Conservation (phyloP, 441 rosid species). For the Adansonia gregorii region DNA sequence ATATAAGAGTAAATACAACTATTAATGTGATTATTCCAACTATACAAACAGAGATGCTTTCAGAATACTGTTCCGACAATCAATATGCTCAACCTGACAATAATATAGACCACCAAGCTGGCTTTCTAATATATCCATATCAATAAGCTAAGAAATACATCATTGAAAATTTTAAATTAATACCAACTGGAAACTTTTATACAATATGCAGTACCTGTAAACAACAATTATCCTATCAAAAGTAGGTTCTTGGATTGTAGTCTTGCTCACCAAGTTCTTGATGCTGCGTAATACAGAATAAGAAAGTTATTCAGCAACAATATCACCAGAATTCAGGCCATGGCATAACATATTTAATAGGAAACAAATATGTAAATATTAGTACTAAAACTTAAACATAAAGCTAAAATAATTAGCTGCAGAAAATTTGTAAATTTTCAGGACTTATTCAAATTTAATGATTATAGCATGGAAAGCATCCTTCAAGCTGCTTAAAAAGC, state of each 20-base stretch:
- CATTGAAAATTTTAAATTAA: not conserved
- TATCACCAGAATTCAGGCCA: slow-evolving; percentile 1
- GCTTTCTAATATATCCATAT: slow-evolving; percentile 2
- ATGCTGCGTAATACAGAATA: slow-evolving; percentile 49
- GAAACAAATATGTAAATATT: not conserved
- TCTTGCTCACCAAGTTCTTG: slow-evolving; percentile 65
- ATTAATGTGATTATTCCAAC: too few relatives aligned
- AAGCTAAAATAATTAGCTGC: not conserved
- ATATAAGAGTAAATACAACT: not conserved
- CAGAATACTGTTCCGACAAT: slow-evolving; percentile 17
- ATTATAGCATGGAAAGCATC: slow-evolving; percentile 22
- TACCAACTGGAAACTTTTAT: not conserved
- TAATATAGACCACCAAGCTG: slow-evolving; percentile 7
- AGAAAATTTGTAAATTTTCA: not conserved
- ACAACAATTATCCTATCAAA: slow-evolving; percentile 94
- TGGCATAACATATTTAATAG: not conserved
- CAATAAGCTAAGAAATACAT: not conserved
- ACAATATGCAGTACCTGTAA: slow-evolving; percentile 60
- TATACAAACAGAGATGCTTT: not conserved
- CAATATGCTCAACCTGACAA: slow-evolving; percentile 21
- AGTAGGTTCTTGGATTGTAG: slow-evolving; percentile 92
- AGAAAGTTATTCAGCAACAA: slow-evolving; percentile 2
- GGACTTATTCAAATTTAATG: slow-evolving; percentile 4
- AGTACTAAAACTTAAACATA: not conserved
- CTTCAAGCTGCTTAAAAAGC: slow-evolving; percentile 7